Base-by-base conservation (phyloP, 345 rosid genomes). In the Turritis glabra region DNA sequence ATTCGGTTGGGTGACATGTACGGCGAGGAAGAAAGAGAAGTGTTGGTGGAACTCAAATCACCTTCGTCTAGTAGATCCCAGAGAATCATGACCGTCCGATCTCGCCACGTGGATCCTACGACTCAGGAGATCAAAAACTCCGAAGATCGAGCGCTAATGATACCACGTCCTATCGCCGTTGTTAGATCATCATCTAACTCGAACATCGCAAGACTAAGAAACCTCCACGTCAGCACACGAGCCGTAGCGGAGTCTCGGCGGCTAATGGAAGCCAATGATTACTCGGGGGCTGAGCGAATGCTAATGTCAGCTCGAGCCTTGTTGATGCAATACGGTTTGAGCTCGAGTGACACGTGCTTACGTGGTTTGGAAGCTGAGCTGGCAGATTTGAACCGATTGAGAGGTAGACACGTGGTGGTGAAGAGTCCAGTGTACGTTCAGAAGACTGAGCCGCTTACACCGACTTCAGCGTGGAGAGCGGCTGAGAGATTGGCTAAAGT, bases 401-500 rank as follows among this genome's bases (percentile, higher is more conserved):
- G 86, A 73, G 79, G 57, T 46, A 75, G 29, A 19, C 50, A 74
- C 38, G 58, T 66, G 30, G 73, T 46, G 64, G 69, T 54, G 50
- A 81, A 71, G 64, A 78, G 75, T 23, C 73, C 70, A 48, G 72
- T 17, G 51, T n/a, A n/a, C n/a, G 84, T 60, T 29, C 85, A 84
- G 59, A 88, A 87, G 82, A 8, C 27, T 17, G 97, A 89, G 88
- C 82, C 85, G 74, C 82, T 89, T 3, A 92, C 98, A 46, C 95
- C 97, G 74, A 89, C 93, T 35, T 92, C 98, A 68, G 98, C 93
- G 21, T 93, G 98, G 98, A 79, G 89, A 76, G 93, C 96, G 22
- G 98, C 98, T 13, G 98, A 93, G 77, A 84, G 90, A 71, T 87
- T 93, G 86, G 98, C 98, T 77, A 90, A 93, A 69, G 86, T 93